Evolutionary conservation across 164 flowering plant genomes (phyloP).

Genomic region (Magnolia officinalis): DNA sequence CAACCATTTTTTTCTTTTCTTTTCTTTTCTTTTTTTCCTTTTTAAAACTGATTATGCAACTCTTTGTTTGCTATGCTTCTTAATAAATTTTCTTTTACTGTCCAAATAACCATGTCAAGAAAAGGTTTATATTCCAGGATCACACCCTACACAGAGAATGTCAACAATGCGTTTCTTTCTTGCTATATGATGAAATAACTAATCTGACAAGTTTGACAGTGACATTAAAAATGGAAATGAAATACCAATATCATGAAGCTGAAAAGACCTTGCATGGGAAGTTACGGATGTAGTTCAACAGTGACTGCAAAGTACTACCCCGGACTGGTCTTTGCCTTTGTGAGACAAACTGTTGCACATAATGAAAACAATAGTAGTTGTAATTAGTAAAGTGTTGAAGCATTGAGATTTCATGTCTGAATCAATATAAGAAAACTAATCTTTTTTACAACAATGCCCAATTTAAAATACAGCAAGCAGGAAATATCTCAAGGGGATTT

Average conservation of each 20-base stretch:
- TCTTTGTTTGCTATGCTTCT: too few species aligned
- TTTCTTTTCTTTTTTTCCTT: too few species aligned
- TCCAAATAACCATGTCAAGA: too few species aligned
- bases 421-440: too few species aligned
- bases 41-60: too few species aligned
- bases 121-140: not conserved
- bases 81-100: too few species aligned
- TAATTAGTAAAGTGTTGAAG: not conserved
- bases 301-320: slow-evolving; percentile 58
- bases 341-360: slow-evolving; percentile 59
- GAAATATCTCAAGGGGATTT: not conserved
- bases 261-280: slow-evolving; percentile 77
- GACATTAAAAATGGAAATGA: slow-evolving; percentile 1
- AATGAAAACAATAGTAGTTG: not conserved
- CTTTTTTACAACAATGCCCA: too few species aligned
- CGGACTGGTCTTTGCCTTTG: slow-evolving; percentile 82
- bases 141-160: not conserved
- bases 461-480: not conserved
- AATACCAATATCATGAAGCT: slow-evolving; percentile 18
- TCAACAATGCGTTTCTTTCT: not conserved
- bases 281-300: slow-evolving; percentile 58
- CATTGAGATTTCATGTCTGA: too few species aligned
- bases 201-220: slow-evolving; percentile 1
- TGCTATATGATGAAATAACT: not conserved
- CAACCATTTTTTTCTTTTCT: too few species aligned